Evolutionary conservation across 2,329 filamentous ascomycete genomes (phyloP).

Genomic region (Didymella glomerata): DNA sequence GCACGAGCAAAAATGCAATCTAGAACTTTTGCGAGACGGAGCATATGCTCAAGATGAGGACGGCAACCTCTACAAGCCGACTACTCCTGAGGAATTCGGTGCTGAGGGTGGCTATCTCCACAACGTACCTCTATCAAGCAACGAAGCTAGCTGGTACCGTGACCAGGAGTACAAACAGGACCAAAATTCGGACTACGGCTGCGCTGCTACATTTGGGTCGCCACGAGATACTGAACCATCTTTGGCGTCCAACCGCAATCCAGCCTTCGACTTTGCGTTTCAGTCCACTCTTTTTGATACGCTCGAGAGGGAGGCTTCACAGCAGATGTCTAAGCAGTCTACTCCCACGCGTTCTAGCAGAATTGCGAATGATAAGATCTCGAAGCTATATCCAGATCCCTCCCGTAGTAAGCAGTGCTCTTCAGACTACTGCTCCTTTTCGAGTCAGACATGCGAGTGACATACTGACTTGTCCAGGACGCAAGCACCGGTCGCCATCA

Average conservation of each 20-base stretch:
- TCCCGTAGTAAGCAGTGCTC: not conserved
- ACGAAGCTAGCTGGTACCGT: not conserved
- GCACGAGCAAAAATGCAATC: constrained; percentile 16
- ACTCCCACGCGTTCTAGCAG: not conserved
- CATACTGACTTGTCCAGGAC: not conserved
- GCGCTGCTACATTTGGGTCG: not conserved
- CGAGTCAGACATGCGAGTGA: not conserved
- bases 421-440: not conserved
- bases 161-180: not conserved
- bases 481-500: not conserved
- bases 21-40: constrained; percentile 13
- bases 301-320: not conserved
- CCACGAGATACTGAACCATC: not conserved
- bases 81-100: not conserved
- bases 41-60: constrained; percentile 14
- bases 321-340: not conserved
- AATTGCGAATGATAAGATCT: not conserved
- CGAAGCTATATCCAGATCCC: not conserved
- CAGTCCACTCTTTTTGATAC: not conserved
- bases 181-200: not conserved
- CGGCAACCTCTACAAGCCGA: constrained; percentile 18
- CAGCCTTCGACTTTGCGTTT: not conserved
- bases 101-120: not conserved
- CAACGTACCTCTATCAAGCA: not conserved
- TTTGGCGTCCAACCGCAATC: not conserved